Conservation (phyloP, 768 basidiomycete species). For the Mycena vitilis region DNA sequence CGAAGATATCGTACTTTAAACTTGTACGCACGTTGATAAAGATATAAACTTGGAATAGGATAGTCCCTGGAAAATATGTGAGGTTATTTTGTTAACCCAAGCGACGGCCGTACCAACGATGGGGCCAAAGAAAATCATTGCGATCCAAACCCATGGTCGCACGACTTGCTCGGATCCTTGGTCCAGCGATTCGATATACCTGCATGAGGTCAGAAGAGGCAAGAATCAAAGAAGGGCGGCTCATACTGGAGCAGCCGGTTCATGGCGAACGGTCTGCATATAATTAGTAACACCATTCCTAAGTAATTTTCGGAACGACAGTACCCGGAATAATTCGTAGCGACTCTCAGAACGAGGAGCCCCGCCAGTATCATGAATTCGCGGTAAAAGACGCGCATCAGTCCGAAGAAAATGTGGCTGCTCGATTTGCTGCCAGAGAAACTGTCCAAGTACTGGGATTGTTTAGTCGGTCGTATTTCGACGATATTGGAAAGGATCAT, state of each 20-base stretch:
- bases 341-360: slow-evolving; percentile 14
- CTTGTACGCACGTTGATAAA: slow-evolving; percentile 49
- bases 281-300: slow-evolving; percentile 37
- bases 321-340: slow-evolving; percentile 18
- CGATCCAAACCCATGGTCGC: slow-evolving; percentile 79
- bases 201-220: slow-evolving; percentile 35
- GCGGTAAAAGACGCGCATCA: slow-evolving; percentile 52
- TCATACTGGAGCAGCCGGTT: slow-evolving; percentile 53
- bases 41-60: slow-evolving; percentile 66
- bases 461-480: slow-evolving; percentile 26
- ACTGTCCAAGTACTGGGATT: slow-evolving; percentile 22
- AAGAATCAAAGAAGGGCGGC: neutral
- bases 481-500: slow-evolving; percentile 5
- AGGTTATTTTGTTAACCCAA: neutral
- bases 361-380: slow-evolving; percentile 39
- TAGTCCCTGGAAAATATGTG: slow-evolving; percentile 35
- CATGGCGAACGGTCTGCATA: slow-evolving; percentile 53
- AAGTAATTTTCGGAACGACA: slow-evolving; percentile 36
- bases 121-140: slow-evolving; percentile 62
- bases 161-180: slow-evolving; percentile 55
- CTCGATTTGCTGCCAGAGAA: slow-evolving; percentile 11
- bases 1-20: slow-evolving; percentile 45
- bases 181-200: slow-evolving; percentile 64
- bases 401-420: slow-evolving; percentile 50
- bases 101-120: slow-evolving; percentile 39